phyloP scores from a whole-genome alignment of 2,329 filamentous ascomycete genomes.

The Septoria linicola region DNA sequence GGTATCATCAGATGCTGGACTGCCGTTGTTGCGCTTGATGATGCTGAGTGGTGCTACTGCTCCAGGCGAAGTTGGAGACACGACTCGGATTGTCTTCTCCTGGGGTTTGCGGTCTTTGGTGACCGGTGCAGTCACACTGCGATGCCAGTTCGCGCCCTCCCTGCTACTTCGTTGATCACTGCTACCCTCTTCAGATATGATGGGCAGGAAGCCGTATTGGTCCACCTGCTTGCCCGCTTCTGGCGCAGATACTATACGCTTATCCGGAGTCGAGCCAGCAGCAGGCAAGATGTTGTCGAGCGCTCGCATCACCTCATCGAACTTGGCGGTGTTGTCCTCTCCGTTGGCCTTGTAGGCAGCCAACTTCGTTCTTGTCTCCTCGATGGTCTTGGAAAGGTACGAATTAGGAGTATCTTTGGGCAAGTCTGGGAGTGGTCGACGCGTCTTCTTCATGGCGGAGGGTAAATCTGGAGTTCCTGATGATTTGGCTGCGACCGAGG shows the following conservation, averaged over 20 bases:
- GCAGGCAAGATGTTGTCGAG: constrained; percentile 39
- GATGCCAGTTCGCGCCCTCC: constrained; percentile 41
- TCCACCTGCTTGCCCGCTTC: constrained; percentile 33
- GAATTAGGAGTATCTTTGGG: constrained; percentile 51
- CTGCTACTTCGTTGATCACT: constrained; percentile 30
- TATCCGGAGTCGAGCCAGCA: constrained; percentile 24
- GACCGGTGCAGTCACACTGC: constrained; percentile 46
- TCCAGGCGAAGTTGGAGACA: constrained; percentile 52
- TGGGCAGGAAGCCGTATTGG: constrained; percentile 44
- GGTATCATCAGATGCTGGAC: constrained; percentile 26
- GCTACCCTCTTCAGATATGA: constrained; percentile 53
- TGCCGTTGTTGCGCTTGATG: constrained; percentile 48
- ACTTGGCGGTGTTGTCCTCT: constrained; percentile 50
- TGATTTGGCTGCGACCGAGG: constrained; percentile 45
- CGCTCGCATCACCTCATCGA: constrained; percentile 58
- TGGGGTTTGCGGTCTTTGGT: constrained; percentile 34
- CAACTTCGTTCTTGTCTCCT: constrained; percentile 59
- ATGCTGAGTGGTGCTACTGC: constrained; percentile 57
- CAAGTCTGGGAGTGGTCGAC: constrained; percentile 48
- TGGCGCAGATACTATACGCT: constrained; percentile 51
- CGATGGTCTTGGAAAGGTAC: constrained; percentile 55
- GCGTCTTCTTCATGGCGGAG: constrained; percentile 28
- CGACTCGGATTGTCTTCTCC: constrained; percentile 56
- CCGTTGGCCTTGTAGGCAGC: constrained; percentile 51
- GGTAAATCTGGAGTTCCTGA: constrained; percentile 28